Conservation (phyloP, 2,329 filamentous ascomycete genomes). For the Aureobasidium melanogenum region DNA sequence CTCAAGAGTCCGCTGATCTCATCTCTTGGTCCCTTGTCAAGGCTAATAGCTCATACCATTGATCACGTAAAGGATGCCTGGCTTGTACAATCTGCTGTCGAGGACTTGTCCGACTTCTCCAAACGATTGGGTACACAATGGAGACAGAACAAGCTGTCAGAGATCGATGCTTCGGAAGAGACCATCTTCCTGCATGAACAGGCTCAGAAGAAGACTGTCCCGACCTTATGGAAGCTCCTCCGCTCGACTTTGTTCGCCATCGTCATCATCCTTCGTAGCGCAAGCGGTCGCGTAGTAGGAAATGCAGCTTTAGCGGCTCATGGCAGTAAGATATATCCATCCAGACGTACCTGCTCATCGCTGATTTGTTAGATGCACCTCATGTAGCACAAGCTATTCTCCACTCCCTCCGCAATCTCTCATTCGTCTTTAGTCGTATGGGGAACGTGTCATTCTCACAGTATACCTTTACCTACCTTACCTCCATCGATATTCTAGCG, state of each 20-base stretch:
- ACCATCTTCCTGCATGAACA: slow-evolving; percentile 53
- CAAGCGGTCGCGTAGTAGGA: slow-evolving; percentile 54
- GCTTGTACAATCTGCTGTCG: slow-evolving; percentile 46
- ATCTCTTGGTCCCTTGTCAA: slow-evolving; percentile 59
- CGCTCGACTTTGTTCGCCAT: slow-evolving; percentile 67
- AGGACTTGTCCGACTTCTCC: slow-evolving; percentile 59
- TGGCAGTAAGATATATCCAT: slow-evolving; percentile 31
- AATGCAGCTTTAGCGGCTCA: not conserved
- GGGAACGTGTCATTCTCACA: slow-evolving; percentile 69
- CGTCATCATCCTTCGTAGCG: slow-evolving; percentile 64
- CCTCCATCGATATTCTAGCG: slow-evolving; percentile 71
- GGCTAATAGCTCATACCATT: slow-evolving; percentile 55
- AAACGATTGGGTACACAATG: slow-evolving; percentile 60
- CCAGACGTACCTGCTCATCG: not conserved
- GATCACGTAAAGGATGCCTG: slow-evolving; percentile 46
- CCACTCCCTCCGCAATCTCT: slow-evolving; percentile 65
- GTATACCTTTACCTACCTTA: slow-evolving; percentile 74
- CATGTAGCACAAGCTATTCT: slow-evolving; percentile 62
- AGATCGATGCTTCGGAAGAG: slow-evolving; percentile 62
- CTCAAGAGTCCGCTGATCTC: slow-evolving; percentile 53
- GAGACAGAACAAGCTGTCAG: slow-evolving; percentile 64
- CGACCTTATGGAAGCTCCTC: slow-evolving; percentile 65
- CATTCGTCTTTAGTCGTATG: slow-evolving; percentile 70
- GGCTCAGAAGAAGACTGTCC: slow-evolving; percentile 57
- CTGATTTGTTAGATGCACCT: slow-evolving; percentile 43